Conservation (phyloP, 73 alveolate species). For the Paraurostyla sp. region DNA sequence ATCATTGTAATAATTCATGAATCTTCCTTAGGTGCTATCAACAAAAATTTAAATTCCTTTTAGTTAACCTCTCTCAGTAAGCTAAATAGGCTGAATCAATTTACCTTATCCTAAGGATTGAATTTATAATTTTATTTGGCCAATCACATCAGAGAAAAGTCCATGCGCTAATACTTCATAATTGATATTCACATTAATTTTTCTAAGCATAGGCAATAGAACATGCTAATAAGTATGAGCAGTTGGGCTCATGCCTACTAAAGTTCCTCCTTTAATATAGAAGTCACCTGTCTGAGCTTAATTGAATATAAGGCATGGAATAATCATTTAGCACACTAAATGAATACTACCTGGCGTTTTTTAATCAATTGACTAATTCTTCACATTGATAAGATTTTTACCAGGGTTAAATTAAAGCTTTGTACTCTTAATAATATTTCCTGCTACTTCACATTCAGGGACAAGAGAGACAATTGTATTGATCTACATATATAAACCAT, state of each 20-base stretch:
- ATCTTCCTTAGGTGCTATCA: neutral
- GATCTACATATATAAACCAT: constrained; percentile 22
- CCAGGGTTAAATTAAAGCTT: constrained; percentile 77
- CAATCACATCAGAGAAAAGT: constrained; percentile 83
- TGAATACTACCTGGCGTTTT: constrained; percentile 82
- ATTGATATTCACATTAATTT: constrained; percentile 71
- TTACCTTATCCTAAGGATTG: constrained; percentile 6
- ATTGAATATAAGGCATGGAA: constrained; percentile 81
- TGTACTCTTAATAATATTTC: constrained; percentile 70
- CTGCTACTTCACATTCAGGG: constrained; percentile 53
- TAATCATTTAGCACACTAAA: constrained; percentile 79
- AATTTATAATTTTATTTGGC: constrained; percentile 71
- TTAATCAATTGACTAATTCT: constrained; percentile 57
- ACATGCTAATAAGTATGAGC: constrained; percentile 66
- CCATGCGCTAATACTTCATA: constrained; percentile 77
- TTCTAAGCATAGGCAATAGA: constrained; percentile 73
- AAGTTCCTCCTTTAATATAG: constrained; percentile 85
- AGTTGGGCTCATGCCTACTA: constrained; percentile 85
- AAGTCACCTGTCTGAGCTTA: constrained; percentile 35
- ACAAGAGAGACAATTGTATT: constrained; percentile 21
- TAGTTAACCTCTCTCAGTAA: constrained; percentile 29
- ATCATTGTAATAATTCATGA: neutral
- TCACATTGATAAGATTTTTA: neutral
- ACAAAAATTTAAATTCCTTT: neutral
- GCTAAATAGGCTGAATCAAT: neutral